Evolutionary conservation across 345 rosid species (phyloP), one percentile per base, ranked within the genome.

Genomic region (Pseudoturritis turrita): DNA sequence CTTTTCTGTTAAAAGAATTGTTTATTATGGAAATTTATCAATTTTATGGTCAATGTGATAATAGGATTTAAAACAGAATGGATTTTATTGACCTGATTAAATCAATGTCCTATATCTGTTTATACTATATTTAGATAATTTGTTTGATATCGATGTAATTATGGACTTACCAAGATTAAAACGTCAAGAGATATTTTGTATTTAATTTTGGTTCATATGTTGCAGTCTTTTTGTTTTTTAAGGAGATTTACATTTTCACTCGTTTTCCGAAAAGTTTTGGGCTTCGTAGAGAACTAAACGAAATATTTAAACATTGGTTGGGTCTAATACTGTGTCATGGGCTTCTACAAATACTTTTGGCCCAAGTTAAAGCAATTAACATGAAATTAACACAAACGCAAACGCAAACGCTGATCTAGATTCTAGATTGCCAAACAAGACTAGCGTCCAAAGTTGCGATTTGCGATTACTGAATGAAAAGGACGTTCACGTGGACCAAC

Each of bases 401-500:
- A n/a, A 57, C 67, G 77, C 79, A 62, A 68, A 61, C 74, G 79
- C 70, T 17, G 17, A 13, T 52, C 1, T 43, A 59, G 5, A 35
- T 40, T 41, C 2, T 43, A 59, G 5, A 35, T 40, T 31, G 54
- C 28, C 29, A 57, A 41, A 67, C 23, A 2, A 10, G 15, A 56
- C 2, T 47, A 7, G 73, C 67, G 62, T 68, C 59, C n/a, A 62
- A 28, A 21, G n/a, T 37, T 35, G 44, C 47, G 65, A 54, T 35
- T 55, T 4, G 56, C 70, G 57, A n/a, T 31, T 12, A n/a, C 9
- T 18, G 10, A 36, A 55, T 45, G 47, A 46, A 73, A 45, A 45
- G 46, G 53, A 69, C 44, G 46, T 46, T 52, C 51, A 74, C 73
- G 73, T 77, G 77, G 72, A 63, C 73, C 76, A 53, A 44, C 29